These are phyloP conservation scores for Xylaria sp. DNA, from an alignment of 2,329 filamentous ascomycete species.

Conservation along the genomic window DNA sequence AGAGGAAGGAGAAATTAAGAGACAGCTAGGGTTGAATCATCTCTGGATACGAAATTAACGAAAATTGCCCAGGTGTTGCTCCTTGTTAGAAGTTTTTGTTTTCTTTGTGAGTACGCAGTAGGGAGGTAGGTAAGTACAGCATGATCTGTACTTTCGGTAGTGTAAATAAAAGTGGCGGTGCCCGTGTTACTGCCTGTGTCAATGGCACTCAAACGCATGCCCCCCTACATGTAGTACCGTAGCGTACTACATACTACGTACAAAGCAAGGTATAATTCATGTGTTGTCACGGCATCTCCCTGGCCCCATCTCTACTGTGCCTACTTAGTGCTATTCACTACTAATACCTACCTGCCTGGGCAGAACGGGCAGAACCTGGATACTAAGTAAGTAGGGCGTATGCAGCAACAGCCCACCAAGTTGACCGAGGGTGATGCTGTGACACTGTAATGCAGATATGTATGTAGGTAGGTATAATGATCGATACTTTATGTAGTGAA, in stretches of 20 bases:
- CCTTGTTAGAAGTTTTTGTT: background rate
- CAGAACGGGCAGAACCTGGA: too few relatives aligned
- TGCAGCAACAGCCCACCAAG: constrained; percentile 11
- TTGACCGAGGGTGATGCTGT: constrained; percentile 6
- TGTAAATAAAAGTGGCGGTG: constrained; percentile 19
- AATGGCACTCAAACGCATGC: constrained; percentile 10
- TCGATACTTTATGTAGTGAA: background rate
- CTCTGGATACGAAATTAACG: background rate
- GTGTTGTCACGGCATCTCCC: constrained; percentile 8
- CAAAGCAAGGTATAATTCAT: constrained; percentile 10
- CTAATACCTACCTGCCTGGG: background rate
- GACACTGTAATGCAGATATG: background rate
- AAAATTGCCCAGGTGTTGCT: background rate
- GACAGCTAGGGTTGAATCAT: constrained; percentile 12
- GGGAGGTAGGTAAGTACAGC: constrained; percentile 3
- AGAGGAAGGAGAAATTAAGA: background rate
- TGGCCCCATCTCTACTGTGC: constrained; percentile 8
- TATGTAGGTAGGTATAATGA: background rate
- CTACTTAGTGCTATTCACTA: background rate
- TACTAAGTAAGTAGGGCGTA: background rate
- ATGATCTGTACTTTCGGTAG: background rate
- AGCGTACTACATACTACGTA: background rate
- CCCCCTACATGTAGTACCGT: background rate
- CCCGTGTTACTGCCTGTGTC: constrained; percentile 1
- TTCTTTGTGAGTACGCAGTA: too few relatives aligned